Conservation (phyloP, 306 rosid species). For the Quercus mongolica region DNA sequence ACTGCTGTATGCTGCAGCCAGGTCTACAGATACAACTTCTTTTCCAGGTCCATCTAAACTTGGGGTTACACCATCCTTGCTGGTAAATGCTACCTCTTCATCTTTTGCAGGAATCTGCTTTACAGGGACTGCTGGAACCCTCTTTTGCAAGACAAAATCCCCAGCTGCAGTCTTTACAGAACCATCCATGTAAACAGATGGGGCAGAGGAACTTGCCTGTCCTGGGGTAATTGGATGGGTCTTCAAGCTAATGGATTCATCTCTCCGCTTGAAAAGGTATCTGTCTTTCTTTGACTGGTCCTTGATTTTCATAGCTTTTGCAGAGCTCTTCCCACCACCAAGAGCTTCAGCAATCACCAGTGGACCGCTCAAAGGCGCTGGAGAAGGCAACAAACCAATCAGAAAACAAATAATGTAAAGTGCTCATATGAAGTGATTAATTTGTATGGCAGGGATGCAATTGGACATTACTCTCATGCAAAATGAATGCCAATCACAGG, state of each 20-base stretch:
- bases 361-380: conserved; percentile 99
- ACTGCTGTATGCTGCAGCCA: conserved; percentile 33
- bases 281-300: conserved; percentile 74
- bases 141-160: conserved; percentile 56
- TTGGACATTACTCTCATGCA: background rate
- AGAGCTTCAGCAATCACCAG: conserved; percentile 80
- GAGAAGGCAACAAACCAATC: conserved; percentile 28
- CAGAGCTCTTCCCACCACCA: conserved; percentile 54
- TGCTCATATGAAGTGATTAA: background rate
- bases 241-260: conserved; percentile 43
- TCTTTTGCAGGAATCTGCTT: conserved; percentile 31
- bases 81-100: conserved; percentile 27
- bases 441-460: background rate
- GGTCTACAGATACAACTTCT: conserved; percentile 24
- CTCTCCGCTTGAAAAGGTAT: conserved; percentile 89
- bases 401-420: conserved; percentile 7
- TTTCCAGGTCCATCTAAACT: conserved; percentile 30
- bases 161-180: conserved; percentile 42
- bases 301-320: conserved; percentile 66
- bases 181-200: conserved; percentile 42
- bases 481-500: background rate
- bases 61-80: conserved; percentile 32
- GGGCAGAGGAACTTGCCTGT: conserved; percentile 36
- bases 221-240: conserved; percentile 15
- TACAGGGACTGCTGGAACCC: conserved; percentile 34